Percentiles rank a stretch among this genome's conserved stretches.
phyloP scores from a whole-genome alignment of 495 filamentous ascomycete species.

The Penicillium angulare region DNA sequence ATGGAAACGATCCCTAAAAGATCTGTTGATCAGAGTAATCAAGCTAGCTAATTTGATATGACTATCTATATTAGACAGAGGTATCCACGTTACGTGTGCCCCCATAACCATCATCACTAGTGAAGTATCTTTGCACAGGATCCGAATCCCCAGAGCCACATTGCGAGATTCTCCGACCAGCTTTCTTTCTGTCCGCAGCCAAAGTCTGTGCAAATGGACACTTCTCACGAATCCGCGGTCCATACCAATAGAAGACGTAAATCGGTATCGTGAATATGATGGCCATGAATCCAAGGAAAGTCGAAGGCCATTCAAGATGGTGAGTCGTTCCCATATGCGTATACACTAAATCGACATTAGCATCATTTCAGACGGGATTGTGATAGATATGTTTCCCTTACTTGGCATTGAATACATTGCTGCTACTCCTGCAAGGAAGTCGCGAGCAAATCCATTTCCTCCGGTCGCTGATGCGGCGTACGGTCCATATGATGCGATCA shows the following conservation, averaged over 20 bases:
- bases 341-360: slow-evolving; percentile 24
- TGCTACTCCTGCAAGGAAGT: slow-evolving; percentile 47
- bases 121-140: slow-evolving; percentile 29
- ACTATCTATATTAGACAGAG: too few species aligned
- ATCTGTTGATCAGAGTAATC: too few species aligned
- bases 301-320: slow-evolving; percentile 40
- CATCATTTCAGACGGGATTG: background rate
- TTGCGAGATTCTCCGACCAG: slow-evolving; percentile 22
- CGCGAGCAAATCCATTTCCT: slow-evolving; percentile 58
- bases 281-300: slow-evolving; percentile 41
- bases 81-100: too few species aligned
- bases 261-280: slow-evolving; percentile 49
- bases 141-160: slow-evolving; percentile 32
- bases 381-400: slow-evolving; percentile 5
- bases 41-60: too few species aligned
- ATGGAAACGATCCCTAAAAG: too few species aligned
- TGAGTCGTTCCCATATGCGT: slow-evolving; percentile 29
- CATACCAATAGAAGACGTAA: slow-evolving; percentile 50
- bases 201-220: slow-evolving; percentile 44
- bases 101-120: background rate
- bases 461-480: slow-evolving; percentile 79
- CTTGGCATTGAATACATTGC: slow-evolving; percentile 48
- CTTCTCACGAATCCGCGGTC: slow-evolving; percentile 39
- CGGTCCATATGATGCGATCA: slow-evolving; percentile 75
- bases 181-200: slow-evolving; percentile 26